Conservation (phyloP, 2,329 filamentous ascomycete species). For the Stachybotrys echinatus region DNA sequence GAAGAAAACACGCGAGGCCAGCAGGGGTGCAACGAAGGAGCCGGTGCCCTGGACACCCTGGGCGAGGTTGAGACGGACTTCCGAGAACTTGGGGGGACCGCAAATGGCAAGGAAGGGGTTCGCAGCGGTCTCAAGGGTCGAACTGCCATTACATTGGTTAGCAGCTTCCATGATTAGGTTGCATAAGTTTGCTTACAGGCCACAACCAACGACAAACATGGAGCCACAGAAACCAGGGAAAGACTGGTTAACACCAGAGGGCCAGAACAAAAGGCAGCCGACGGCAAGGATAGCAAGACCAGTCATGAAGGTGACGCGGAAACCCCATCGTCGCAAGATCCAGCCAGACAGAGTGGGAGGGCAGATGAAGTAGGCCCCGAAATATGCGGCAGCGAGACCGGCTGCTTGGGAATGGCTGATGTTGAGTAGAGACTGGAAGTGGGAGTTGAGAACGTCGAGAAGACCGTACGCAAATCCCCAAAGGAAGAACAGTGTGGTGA, state of each 20-base stretch:
- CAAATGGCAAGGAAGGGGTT: constrained; percentile 29
- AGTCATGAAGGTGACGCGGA: constrained; percentile 56
- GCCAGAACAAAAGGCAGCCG: constrained; percentile 55
- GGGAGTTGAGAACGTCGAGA: constrained; percentile 28
- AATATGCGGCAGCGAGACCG: constrained; percentile 35
- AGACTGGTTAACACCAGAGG: constrained; percentile 45
- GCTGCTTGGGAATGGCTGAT: constrained; percentile 26
- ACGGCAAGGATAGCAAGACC: constrained; percentile 51
- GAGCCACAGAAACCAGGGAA: constrained; percentile 57
- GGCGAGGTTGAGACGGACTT: constrained; percentile 53
- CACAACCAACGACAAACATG: constrained; percentile 39
- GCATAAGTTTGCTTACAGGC: constrained; percentile 28
- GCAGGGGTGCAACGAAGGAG: constrained; percentile 51
- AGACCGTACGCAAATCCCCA: constrained; percentile 25
- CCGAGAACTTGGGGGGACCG: constrained; percentile 53
- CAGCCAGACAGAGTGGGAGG: constrained; percentile 34
- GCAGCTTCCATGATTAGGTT: not conserved
- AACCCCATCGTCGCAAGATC: constrained; percentile 52
- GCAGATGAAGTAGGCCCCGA: constrained; percentile 34
- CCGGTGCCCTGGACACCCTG: constrained; percentile 56
- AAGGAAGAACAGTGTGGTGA: constrained; percentile 25
- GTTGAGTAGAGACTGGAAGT: constrained; percentile 29
- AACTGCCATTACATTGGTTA: not conserved
- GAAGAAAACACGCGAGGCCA: constrained; percentile 59
- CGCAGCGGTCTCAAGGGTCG: constrained; percentile 49